phyloP scores from a whole-genome alignment of 768 basidiomycete species.

The Russula virescens region DNA sequence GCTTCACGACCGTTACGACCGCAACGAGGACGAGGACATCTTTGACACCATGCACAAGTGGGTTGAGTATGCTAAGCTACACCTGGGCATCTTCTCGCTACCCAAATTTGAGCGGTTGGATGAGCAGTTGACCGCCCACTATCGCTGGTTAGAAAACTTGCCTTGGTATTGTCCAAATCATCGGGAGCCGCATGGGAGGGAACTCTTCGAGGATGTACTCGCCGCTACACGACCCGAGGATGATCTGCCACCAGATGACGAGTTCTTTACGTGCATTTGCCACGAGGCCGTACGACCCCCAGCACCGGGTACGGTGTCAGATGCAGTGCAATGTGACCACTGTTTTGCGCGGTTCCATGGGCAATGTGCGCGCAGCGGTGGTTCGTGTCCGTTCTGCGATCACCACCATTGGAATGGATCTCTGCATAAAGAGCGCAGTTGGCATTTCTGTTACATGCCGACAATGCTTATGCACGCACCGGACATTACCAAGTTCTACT shows the following conservation, averaged over 20 bases:
- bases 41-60: conserved; percentile 71
- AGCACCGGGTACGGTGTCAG: conserved; percentile 64
- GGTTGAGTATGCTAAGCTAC: conserved; percentile 63
- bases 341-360: conserved; percentile 85
- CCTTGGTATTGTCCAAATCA: conserved; percentile 79
- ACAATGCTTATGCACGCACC: conserved; percentile 67
- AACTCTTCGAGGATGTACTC: conserved; percentile 67
- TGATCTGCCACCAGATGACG: conserved; percentile 70
- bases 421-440: conserved; percentile 74
- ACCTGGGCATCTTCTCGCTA: conserved; percentile 66
- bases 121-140: conserved; percentile 58
- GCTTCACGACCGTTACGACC: conserved; percentile 55
- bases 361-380: conserved; percentile 79
- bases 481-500: conserved; percentile 72
- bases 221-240: conserved; percentile 72
- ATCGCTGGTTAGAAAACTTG: conserved; percentile 65
- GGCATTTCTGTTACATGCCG: conserved; percentile 78
- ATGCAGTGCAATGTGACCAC: conserved; percentile 88
- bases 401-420: conserved; percentile 89
- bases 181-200: conserved; percentile 53
- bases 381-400: conserved; percentile 88
- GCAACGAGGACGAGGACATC: conserved; percentile 52
- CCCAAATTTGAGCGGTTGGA: conserved; percentile 71
- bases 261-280: conserved; percentile 85
- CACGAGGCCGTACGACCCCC: conserved; percentile 70